Conservation (phyloP, 345 rosid species). For the Eutrema japonicum region DNA sequence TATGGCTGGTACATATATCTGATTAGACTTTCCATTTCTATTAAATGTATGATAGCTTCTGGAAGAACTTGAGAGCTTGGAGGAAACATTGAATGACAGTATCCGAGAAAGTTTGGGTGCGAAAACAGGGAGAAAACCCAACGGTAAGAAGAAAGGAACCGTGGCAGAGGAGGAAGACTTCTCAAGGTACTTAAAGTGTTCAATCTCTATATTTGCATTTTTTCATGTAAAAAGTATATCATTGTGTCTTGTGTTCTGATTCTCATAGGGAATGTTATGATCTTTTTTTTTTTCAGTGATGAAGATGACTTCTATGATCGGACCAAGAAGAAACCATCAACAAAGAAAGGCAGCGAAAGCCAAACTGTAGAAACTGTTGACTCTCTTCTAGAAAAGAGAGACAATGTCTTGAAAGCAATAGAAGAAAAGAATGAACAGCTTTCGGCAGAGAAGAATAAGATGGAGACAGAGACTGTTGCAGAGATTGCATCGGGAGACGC, state of each 20-base stretch:
- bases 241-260: constrained; percentile 1
- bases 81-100: constrained; percentile 93
- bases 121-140: constrained; percentile 57
- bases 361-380: constrained; percentile 86
- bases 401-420: constrained; percentile 63
- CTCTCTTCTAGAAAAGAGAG: constrained; percentile 89
- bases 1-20: background rate
- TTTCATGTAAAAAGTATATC: constrained; percentile 19
- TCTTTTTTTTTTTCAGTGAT: constrained; percentile 51
- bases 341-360: constrained; percentile 58
- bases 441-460: constrained; percentile 64
- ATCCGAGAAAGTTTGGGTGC: constrained; percentile 94
- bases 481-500: constrained; percentile 73
- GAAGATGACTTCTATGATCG: constrained; percentile 99
- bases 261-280: constrained; percentile 23
- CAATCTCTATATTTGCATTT: constrained; percentile 12
- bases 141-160: constrained; percentile 59
- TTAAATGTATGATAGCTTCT: constrained; percentile 54
- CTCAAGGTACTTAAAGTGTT: constrained; percentile 57
- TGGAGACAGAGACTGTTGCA: constrained; percentile 53
- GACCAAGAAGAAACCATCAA: constrained; percentile 69
- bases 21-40: background rate
- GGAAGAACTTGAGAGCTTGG: constrained; percentile 97
- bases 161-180: constrained; percentile 68
- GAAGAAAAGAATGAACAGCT: constrained; percentile 61